Percentiles rank a stretch among this genome's conserved stretches.
These are phyloP conservation scores for Cyclanthera cordifolia DNA, from an alignment of 306 rosid genomes.

Conservation along the genomic window DNA sequence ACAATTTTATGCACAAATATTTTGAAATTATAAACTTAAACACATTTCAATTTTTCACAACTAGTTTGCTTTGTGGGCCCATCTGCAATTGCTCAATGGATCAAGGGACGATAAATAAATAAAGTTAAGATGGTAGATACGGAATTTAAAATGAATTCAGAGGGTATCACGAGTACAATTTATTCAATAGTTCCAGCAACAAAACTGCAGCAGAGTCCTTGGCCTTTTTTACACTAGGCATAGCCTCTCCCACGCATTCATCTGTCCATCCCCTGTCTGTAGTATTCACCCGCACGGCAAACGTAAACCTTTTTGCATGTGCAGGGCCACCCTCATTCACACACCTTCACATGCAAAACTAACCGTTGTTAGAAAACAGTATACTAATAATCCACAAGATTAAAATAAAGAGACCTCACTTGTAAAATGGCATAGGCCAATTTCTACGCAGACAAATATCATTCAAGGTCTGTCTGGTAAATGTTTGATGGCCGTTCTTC, in stretches of 20 bases:
- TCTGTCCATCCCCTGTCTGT: conserved; percentile 82
- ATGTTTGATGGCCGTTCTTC: conserved; percentile 75
- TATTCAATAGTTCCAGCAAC: conserved; percentile 70
- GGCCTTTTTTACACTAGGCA: conserved; percentile 98
- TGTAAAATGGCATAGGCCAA: conserved; percentile 93
- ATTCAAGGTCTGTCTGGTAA: conserved; percentile 83
- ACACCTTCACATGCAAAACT: conserved; percentile 40
- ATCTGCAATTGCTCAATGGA: too few relatives aligned
- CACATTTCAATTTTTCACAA: too few relatives aligned
- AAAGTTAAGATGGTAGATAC: too few relatives aligned
- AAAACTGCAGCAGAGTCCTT: conserved; percentile 96
- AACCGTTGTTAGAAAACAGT: background rate
- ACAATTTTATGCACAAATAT: too few relatives aligned
- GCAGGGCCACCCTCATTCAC: conserved; percentile 99
- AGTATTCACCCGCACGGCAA: conserved; percentile 85
- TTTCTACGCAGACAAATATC: conserved; percentile 88
- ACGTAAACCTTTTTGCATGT: conserved; percentile 95
- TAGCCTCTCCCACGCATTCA: conserved; percentile 92
- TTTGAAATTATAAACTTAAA: too few relatives aligned
- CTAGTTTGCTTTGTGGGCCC: too few relatives aligned
- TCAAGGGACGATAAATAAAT: too few relatives aligned
- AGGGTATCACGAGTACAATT: conserved; percentile 47
- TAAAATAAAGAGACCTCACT: conserved; percentile 29
- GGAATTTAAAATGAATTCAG: too few relatives aligned
- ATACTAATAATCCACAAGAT: background rate